These are phyloP conservation scores for Plasmodium adleri DNA, from an alignment of 169 alveolate species.

Conservation along the genomic window DNA sequence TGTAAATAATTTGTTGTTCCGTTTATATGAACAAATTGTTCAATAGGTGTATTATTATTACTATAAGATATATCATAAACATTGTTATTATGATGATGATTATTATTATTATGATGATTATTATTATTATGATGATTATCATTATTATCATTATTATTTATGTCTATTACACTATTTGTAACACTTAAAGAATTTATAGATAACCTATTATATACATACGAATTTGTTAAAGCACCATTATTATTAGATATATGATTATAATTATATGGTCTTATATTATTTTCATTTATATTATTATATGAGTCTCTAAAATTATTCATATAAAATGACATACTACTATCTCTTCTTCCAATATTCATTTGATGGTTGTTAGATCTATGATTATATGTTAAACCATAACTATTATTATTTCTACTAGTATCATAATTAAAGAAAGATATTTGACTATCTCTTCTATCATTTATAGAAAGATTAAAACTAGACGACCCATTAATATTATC, in stretches of 20 bases:
- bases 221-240: neutral
- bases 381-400: conserved; percentile 11
- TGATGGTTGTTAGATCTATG: conserved; percentile 20
- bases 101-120: neutral
- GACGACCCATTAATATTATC: conserved; percentile 30
- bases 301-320: neutral
- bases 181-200: conserved; percentile 30
- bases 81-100: neutral
- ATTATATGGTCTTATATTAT: neutral
- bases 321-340: conserved; percentile 19
- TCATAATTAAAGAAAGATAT: conserved; percentile 24
- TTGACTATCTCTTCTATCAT: conserved; percentile 32
- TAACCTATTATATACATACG: neutral
- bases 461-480: conserved; percentile 6
- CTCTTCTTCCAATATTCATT: conserved; percentile 7
- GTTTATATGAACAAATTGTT: conserved; percentile 11
- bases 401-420: conserved; percentile 13
- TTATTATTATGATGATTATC: neutral
- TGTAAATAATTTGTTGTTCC: conserved; percentile 17
- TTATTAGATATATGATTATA: conserved; percentile 11
- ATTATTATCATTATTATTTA: neutral
- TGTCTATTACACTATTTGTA: neutral
- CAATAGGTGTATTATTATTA: conserved; percentile 35
- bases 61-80: neutral
- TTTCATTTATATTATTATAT: neutral